phyloP scores from a whole-genome alignment of 1,284 basidiomycete genomes.

The Trichosporon inkin region DNA sequence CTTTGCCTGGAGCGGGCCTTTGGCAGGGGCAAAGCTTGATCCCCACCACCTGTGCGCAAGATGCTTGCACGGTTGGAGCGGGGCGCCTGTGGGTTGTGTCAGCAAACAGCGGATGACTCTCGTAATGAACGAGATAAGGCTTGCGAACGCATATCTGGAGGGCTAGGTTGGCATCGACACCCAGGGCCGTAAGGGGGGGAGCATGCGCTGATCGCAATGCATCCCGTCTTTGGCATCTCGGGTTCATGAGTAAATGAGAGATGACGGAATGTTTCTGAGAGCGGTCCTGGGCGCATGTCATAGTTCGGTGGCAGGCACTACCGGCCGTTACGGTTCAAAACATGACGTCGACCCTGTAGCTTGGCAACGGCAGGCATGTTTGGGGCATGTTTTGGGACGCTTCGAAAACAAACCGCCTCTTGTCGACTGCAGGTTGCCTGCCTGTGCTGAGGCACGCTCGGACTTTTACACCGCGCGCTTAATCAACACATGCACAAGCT shows the following conservation, averaged over 20 bases:
- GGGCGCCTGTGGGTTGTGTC: constrained; percentile 28
- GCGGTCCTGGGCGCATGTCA: not conserved
- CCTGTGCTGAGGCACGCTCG: not conserved
- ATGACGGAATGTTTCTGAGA: constrained; percentile 4
- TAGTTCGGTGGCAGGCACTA: not conserved
- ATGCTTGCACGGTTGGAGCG: constrained; percentile 38
- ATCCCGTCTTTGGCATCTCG: not conserved
- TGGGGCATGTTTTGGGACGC: not conserved
- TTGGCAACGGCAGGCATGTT: not conserved
- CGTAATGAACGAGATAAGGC: constrained; percentile 1
- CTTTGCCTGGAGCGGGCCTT: not conserved
- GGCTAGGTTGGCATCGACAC: not conserved
- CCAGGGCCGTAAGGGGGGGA: not conserved
- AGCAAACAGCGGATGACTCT: not conserved
- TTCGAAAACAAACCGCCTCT: not conserved
- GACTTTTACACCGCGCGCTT: constrained; percentile 2
- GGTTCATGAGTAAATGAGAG: not conserved
- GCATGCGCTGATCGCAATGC: constrained; percentile 1
- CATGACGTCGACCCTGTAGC: constrained; percentile 5
- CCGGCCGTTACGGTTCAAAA: not conserved
- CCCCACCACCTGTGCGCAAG: constrained; percentile 25
- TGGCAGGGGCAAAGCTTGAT: not conserved
- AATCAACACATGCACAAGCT: constrained; percentile 8
- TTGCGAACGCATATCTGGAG: not conserved
- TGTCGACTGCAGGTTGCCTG: not conserved